These are phyloP conservation scores for Coemansia sp. DNA, from an alignment of 192 early-diverging fungal genomes.

Conservation along the genomic window DNA sequence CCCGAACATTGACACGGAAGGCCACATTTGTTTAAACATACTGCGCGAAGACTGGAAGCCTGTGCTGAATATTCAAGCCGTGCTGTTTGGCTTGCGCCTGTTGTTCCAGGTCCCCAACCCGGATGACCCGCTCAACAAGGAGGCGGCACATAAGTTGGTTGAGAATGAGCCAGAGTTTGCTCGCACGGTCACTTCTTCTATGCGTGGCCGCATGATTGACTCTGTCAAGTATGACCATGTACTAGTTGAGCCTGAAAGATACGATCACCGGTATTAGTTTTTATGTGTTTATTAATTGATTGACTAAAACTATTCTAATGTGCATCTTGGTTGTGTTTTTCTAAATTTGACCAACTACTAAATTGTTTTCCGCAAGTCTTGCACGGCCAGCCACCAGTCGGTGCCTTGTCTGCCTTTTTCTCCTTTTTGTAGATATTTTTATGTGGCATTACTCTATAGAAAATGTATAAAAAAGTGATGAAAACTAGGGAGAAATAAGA, in stretches of 20 bases:
- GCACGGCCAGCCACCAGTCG: too few relatives aligned
- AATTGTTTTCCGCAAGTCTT: too few relatives aligned
- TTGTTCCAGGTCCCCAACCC: constrained; percentile 93
- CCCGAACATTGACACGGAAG: constrained; percentile 96
- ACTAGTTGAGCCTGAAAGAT: neutral
- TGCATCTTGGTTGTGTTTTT: too few relatives aligned
- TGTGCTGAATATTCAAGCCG: constrained; percentile 88
- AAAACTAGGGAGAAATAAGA: too few relatives aligned
- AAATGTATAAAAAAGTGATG: too few relatives aligned
- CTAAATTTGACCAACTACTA: too few relatives aligned
- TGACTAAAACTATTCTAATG: too few relatives aligned
- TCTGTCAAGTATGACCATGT: constrained; percentile 73
- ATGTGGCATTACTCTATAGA: too few relatives aligned
- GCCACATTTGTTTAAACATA: constrained; percentile 96
- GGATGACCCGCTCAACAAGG: constrained; percentile 98
- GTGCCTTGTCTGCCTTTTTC: too few relatives aligned
- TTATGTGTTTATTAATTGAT: too few relatives aligned
- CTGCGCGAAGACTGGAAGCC: constrained; percentile 99
- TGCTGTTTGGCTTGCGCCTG: constrained; percentile 89
- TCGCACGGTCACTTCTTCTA: constrained; percentile 70
- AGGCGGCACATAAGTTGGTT: constrained; percentile 81
- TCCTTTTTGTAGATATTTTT: too few relatives aligned
- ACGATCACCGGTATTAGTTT: too few relatives aligned
- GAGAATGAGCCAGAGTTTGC: constrained; percentile 70
- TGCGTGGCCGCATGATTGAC: constrained; percentile 74